Conservation (phyloP, 805 yeast species). For the Candida silvatica region DNA sequence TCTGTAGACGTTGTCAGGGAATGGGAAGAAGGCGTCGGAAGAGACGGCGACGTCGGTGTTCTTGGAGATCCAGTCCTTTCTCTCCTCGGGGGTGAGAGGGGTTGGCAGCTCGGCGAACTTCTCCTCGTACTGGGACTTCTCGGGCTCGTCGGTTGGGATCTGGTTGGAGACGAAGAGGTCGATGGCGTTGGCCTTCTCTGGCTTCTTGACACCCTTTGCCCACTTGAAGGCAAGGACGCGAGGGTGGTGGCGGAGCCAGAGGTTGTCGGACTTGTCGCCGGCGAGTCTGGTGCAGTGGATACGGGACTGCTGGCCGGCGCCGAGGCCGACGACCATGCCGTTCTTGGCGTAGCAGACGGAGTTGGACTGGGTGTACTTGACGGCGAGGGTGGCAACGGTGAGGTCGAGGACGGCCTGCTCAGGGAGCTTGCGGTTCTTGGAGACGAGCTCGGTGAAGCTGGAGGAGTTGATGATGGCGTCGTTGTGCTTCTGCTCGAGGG, state of each 20-base stretch:
- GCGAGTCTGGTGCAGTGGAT: constrained; percentile 99
- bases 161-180: constrained; percentile 89
- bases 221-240: constrained; percentile 86
- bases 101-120: constrained; percentile 79
- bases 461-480: constrained; percentile 91
- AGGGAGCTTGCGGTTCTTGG: constrained; percentile 76
- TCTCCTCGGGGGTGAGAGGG: constrained; percentile 77
- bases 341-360: constrained; percentile 97
- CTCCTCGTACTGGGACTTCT: constrained; percentile 83
- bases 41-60: constrained; percentile 83
- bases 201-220: constrained; percentile 98
- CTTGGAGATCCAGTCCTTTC: constrained; percentile 77
- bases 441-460: constrained; percentile 86
- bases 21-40: constrained; percentile 99
- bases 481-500: constrained; percentile 93
- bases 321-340: constrained; percentile 98
- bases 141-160: constrained; percentile 88
- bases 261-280: constrained; percentile 98
- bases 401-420: constrained; percentile 91
- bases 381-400: constrained; percentile 94
- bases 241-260: constrained; percentile 99
- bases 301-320: constrained; percentile 99
- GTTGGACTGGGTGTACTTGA: constrained; percentile 97
- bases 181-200: constrained; percentile 96
- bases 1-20: constrained; percentile 98